Evolutionary conservation across 371 early-diverging fungal genomes (phyloP), one percentile per base, ranked within the genome.

Genomic region (Coemansia sp.): DNA sequence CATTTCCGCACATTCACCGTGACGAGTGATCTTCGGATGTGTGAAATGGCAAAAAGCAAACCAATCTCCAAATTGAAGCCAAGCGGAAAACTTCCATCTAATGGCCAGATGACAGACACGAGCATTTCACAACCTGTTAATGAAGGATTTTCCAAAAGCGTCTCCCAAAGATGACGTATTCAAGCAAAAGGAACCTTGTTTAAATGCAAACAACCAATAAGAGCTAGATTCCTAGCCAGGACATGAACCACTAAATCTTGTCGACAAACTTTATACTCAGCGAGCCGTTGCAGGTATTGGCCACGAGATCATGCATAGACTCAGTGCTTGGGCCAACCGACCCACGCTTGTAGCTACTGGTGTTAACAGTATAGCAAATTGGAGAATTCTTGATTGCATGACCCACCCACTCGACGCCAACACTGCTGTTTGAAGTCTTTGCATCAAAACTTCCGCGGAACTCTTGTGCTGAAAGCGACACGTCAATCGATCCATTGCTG

Each of bases 401-500:
- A 18, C 42, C 33, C 26, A 51, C 21, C 64, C 58, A 64, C 26
- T 52, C 42, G 20, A 69, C 23, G 7, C 23, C 23, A 7, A 40
- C 70, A 0, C 30, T 30, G 62, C 62, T 40, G 51, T 64, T 64
- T 0, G 59, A 42, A 2, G 78, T 75, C n/a, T 40, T 64, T 37
- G 47, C 39, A 20, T 78, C 75, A 37, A 78, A 69, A 2, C 23
- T 30, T 37, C 78, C 78, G 21, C 70, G 14, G 54, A 74, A 78
- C n/a, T 26, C 30, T 2, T 42, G 48, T 14, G 70, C 74, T 0
- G 70, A 69, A 61, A 78, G 51, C 14, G 39, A 14, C 1, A 51
- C 70, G 11, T 44, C 48, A 20, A 78, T 69, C 16, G 33, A 33
- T 8, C 60, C 23, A 39, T 74, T 78, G 8, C 56, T 58, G 0